phyloP scores from a whole-genome alignment of 305 asterid species.

The Solanum hybrid region DNA sequence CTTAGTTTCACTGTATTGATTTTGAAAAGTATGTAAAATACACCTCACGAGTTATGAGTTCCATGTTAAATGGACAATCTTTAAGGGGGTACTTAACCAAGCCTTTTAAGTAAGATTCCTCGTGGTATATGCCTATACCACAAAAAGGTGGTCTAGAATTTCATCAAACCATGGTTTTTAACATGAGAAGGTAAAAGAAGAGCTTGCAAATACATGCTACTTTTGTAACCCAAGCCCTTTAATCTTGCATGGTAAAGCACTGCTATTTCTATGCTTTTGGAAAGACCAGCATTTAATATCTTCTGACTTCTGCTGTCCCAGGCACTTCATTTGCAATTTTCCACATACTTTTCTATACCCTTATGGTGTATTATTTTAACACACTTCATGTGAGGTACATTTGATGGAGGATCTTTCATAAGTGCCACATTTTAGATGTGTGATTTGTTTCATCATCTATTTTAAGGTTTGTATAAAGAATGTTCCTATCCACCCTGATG shows the following conservation, averaged over 20 bases:
- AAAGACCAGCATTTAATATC: neutral
- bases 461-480: neutral
- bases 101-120: neutral
- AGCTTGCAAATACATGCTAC: neutral
- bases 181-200: neutral
- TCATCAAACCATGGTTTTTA: neutral
- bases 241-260: neutral
- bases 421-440: neutral
- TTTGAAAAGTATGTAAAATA: neutral
- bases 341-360: neutral
- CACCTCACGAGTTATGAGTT: neutral
- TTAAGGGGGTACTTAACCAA: neutral
- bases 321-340: neutral
- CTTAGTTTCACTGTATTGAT: neutral
- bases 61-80: neutral
- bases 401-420: neutral
- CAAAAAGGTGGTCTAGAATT: neutral
- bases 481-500: neutral
- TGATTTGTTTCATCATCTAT: neutral
- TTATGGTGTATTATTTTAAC: neutral
- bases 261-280: neutral
- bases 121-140: neutral
- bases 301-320: neutral
- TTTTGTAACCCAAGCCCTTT: neutral
- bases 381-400: neutral